Conservation (phyloP, 306 rosid species). For the Medicago arabica region DNA sequence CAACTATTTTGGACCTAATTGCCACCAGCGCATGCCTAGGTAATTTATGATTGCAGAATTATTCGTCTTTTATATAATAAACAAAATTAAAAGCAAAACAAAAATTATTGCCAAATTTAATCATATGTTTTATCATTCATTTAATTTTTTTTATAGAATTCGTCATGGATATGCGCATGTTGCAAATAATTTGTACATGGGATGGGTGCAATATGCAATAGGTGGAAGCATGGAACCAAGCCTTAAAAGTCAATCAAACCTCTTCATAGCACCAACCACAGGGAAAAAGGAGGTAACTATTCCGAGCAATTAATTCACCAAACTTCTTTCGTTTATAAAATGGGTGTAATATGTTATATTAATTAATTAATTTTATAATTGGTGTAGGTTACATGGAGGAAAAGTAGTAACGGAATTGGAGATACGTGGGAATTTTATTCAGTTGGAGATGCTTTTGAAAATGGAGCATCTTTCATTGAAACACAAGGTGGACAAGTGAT, state of each 20-base stretch:
- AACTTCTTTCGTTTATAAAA: not conserved
- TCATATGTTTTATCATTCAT: not conserved
- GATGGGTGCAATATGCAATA: slow-evolving; percentile 5
- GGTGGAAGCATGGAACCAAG: slow-evolving; percentile 7
- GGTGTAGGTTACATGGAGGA: not conserved
- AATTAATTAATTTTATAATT: not conserved
- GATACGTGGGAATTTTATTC: not conserved
- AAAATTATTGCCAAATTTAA: not conserved
- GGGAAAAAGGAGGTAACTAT: not conserved
- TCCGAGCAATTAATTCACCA: not conserved
- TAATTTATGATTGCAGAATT: not conserved
- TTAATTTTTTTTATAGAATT: too few relatives aligned
- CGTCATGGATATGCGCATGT: not conserved
- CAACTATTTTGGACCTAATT: slow-evolving; percentile 3
- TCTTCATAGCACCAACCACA: not conserved
- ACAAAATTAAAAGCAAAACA: not conserved
- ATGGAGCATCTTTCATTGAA: not conserved
- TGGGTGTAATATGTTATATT: not conserved
- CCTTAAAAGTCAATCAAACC: not conserved
- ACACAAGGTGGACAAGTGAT: not conserved
- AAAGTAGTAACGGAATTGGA: not conserved
- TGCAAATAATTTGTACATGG: not conserved
- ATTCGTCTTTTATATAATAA: too few relatives aligned
- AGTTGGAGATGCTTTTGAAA: not conserved
- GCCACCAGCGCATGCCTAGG: slow-evolving; percentile 2